A percentile compares a stretch with the other conserved stretches of the same genome.
Conservation (phyloP, 2,329 filamentous ascomycete species). For the Aspergillus aculeatinus region DNA sequence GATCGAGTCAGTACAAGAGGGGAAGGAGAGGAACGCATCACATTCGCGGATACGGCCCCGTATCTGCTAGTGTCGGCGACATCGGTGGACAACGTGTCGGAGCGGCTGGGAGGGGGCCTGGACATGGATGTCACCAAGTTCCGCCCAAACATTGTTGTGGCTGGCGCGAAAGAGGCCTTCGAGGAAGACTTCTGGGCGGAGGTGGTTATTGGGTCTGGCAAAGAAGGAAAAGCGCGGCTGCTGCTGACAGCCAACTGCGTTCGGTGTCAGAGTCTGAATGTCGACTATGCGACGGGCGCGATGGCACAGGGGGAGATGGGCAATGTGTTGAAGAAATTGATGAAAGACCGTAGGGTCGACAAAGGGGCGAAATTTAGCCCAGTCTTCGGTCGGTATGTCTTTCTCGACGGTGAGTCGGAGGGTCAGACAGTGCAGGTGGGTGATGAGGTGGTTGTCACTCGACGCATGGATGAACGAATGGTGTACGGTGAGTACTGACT, state of each 20-base stretch:
- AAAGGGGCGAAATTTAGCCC: constrained; percentile 65
- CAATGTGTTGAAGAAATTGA: constrained; percentile 67
- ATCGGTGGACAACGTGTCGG: constrained; percentile 67
- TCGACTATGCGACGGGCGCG: constrained; percentile 67
- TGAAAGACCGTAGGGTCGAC: constrained; percentile 70
- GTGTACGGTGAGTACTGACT: constrained; percentile 51
- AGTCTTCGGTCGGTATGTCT: constrained; percentile 72
- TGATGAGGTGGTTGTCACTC: constrained; percentile 56
- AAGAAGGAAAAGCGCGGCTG: constrained; percentile 38
- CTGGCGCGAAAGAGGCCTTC: constrained; percentile 56
- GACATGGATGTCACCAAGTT: constrained; percentile 67
- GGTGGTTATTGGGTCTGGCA: constrained; percentile 45
- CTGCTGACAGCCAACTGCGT: constrained; percentile 68
- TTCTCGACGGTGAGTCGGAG: constrained; percentile 47
- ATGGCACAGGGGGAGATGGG: constrained; percentile 57
- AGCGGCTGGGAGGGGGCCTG: constrained; percentile 51
- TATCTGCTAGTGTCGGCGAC: constrained; percentile 70
- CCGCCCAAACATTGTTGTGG: constrained; percentile 70
- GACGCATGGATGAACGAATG: constrained; percentile 53
- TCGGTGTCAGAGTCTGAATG: constrained; percentile 67
- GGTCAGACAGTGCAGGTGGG: constrained; percentile 52
- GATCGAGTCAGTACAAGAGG: not conserved
- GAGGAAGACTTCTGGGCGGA: constrained; percentile 74
- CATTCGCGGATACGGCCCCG: constrained; percentile 47
- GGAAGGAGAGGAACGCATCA: constrained; percentile 26